phyloP scores from a whole-genome alignment of 495 filamentous ascomycete species.

The Cairneyella variabilis region DNA sequence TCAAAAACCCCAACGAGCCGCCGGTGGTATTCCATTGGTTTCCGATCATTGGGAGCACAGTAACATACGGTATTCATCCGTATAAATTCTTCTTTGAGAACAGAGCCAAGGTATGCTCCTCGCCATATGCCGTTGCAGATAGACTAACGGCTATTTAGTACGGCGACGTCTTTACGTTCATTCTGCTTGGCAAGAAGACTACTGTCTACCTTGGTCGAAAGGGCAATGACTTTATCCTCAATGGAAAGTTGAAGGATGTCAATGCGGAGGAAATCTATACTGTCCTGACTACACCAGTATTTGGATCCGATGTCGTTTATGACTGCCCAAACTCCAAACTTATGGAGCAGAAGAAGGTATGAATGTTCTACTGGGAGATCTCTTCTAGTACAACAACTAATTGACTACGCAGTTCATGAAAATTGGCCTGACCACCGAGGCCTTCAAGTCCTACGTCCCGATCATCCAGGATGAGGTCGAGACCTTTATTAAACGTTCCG shows the following conservation, averaged over 20 bases:
- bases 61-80: slow-evolving; percentile 80
- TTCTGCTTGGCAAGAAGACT: slow-evolving; percentile 70
- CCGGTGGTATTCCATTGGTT: slow-evolving; percentile 84
- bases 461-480: slow-evolving; percentile 74
- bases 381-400: background rate
- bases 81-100: slow-evolving; percentile 71
- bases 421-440: slow-evolving; percentile 71
- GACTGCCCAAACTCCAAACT: slow-evolving; percentile 84
- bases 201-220: slow-evolving; percentile 73
- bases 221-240: slow-evolving; percentile 84
- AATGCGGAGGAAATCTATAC: slow-evolving; percentile 81
- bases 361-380: background rate
- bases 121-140: no score
- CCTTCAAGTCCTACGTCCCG: slow-evolving; percentile 73
- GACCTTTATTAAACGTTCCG: slow-evolving; percentile 59
- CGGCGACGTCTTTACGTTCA: slow-evolving; percentile 77
- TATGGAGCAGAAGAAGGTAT: slow-evolving; percentile 73
- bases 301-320: slow-evolving; percentile 82
- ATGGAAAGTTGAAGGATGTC: slow-evolving; percentile 78
- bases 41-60: slow-evolving; percentile 72
- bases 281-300: slow-evolving; percentile 79
- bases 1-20: slow-evolving; percentile 68
- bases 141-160: slow-evolving; percentile 42
- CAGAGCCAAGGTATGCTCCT: slow-evolving; percentile 69
- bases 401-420: slow-evolving; percentile 67